A percentile compares a stretch with the other conserved stretches of the same genome.
These are phyloP conservation scores for Parastagonospora nodorum DNA, from an alignment of 2,329 filamentous ascomycete species.

Conservation along the genomic window DNA sequence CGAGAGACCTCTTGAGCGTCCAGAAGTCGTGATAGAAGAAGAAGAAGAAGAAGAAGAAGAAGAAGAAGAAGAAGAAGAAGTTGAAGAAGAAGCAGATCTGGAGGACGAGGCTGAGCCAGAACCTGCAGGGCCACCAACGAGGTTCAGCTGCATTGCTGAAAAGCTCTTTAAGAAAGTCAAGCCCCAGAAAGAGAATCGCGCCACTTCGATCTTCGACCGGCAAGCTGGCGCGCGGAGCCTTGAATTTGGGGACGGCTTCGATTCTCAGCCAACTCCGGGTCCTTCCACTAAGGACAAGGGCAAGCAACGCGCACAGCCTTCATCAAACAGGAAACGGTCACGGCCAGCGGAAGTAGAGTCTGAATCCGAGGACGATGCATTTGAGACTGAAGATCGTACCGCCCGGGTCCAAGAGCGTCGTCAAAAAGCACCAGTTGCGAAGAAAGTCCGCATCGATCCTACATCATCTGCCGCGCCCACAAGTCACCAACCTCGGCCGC, in stretches of 20 bases:
- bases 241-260: conserved; percentile 46
- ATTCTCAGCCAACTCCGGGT: conserved; percentile 31
- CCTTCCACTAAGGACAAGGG: conserved; percentile 28
- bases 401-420: conserved; percentile 43
- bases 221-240: conserved; percentile 47
- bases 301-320: conserved; percentile 33
- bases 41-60: conserved; percentile 4
- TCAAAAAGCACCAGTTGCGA: conserved; percentile 37
- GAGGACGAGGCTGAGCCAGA: conserved; percentile 6
- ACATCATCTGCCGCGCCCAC: conserved; percentile 28
- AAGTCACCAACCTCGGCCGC: conserved; percentile 33
- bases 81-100: no score
- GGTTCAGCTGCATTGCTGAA: conserved; percentile 27
- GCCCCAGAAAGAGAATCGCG: conserved; percentile 42
- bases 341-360: conserved; percentile 34
- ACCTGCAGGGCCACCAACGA: conserved; percentile 23
- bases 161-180: conserved; percentile 25
- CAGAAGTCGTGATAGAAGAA: conserved; percentile 1
- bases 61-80: conserved; percentile 16
- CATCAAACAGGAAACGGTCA: conserved; percentile 29
- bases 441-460: conserved; percentile 32
- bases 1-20: not conserved
- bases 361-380: conserved; percentile 49
- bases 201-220: conserved; percentile 45
- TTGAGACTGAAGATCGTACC: conserved; percentile 48